phyloP scores from a whole-genome alignment of 169 alveolate species.

The Plasmodium sp. region DNA sequence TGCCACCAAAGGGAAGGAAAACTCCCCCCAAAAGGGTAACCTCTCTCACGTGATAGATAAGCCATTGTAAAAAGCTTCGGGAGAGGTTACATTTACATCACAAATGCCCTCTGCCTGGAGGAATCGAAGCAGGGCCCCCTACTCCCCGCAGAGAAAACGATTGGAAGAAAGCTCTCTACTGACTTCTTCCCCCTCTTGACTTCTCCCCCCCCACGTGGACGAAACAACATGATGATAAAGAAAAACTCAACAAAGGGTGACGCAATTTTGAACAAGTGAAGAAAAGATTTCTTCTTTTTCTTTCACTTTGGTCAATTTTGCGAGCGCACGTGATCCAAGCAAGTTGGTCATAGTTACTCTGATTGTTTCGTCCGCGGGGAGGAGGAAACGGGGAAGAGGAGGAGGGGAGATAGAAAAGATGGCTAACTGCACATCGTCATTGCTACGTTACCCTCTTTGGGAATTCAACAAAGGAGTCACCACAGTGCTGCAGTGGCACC shows the following conservation, averaged over 20 bases:
- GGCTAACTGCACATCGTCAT: not conserved
- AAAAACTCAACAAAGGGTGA: conserved; percentile 33
- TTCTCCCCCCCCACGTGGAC: not conserved
- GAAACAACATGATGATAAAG: conserved; percentile 71
- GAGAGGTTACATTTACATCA: too few species aligned
- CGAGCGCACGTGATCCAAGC: conserved; percentile 4
- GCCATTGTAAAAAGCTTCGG: not conserved
- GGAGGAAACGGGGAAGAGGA: not conserved
- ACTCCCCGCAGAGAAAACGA: not conserved
- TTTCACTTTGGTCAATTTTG: conserved; percentile 26
- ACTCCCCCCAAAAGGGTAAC: not conserved
- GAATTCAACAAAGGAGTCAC: not conserved
- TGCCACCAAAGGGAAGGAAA: not conserved
- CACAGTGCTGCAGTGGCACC: not conserved
- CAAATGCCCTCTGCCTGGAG: not conserved
- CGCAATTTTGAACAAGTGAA: conserved; percentile 19
- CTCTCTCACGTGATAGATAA: not conserved
- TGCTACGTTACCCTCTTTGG: not conserved
- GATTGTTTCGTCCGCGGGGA: conserved; percentile 56
- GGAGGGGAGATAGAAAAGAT: not conserved
- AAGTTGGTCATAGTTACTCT: conserved; percentile 75
- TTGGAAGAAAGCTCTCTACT: not conserved
- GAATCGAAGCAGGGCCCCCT: not conserved
- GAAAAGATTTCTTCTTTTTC: conserved; percentile 62
- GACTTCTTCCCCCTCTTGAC: not conserved